Evolutionary conservation across 371 early-diverging fungal genomes (phyloP), one percentile per base, ranked within the genome.

Genomic region (Chytridiales sp.): DNA sequence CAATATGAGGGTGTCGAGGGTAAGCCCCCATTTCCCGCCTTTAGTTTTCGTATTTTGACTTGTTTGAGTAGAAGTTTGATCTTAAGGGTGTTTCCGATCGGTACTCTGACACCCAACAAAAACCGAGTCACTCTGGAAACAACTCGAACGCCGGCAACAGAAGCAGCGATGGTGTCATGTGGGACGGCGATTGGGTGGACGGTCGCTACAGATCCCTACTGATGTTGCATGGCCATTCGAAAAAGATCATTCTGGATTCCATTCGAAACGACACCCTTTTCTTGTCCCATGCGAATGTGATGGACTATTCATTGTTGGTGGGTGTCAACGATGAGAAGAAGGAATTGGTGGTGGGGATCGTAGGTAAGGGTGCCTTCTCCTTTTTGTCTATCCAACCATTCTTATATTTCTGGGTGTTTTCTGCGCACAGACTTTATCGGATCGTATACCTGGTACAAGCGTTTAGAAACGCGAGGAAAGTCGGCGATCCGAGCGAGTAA

Each of bases 381-480:
- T 39, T 46, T 24, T 62, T 31, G 24, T 35, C 41, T 2, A 2
- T 43, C 64, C 3, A 19, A n/a, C n/a, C n/a, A n/a, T n/a, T n/a
- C n/a, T n/a, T n/a, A n/a, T n/a, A n/a, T 51, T 44, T 57, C 39
- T 42, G 35, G 29, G 6, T 22, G 11, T 31, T 47, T 29, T 46
- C 17, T 68, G n/a, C n/a, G 24, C 5, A 8, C 50, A 84, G 97
- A 97, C 68, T 95, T 91, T 69, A 94, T 95, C 47, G 86, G 96
- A 38, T 91, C 95, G 0, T 97, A 91, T 69, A 97, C 96, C 0
- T 95, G 95, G 95, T 95, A 95, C 70, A 97, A 95, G 72, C 89
- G 89, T 66, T 68, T 97, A 8, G 97, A 97, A 66, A 89, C 86
- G 52, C 92, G 92, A 90, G 94, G 94, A 34, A 97, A 95, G 73